phyloP scores from a whole-genome alignment of 768 basidiomycete species.

The Harrya chromipes region DNA sequence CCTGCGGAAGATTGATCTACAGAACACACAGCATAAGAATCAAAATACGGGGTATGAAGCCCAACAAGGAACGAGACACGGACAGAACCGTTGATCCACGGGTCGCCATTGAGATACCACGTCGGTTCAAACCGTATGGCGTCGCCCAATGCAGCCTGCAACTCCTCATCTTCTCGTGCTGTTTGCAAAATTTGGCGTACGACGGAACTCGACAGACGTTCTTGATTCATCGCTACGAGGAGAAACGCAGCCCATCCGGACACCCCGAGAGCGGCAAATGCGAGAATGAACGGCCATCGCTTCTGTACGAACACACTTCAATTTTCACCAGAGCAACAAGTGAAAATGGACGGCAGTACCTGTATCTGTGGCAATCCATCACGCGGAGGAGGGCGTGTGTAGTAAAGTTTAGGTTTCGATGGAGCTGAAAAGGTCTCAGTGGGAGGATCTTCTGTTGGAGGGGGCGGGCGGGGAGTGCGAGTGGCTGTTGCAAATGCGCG shows the following conservation, averaged over 20 bases:
- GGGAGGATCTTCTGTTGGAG: conserved; percentile 28
- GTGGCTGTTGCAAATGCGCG: conserved; percentile 19
- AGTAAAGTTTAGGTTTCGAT: conserved; percentile 44
- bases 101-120: conserved; percentile 70
- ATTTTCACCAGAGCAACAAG: not conserved
- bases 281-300: conserved; percentile 59
- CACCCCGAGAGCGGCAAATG: conserved; percentile 49
- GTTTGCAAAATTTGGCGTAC: conserved; percentile 63
- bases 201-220: conserved; percentile 73
- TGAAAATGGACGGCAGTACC: conserved; percentile 22
- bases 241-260: conserved; percentile 68
- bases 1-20: conserved; percentile 71
- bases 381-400: conserved; percentile 37
- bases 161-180: conserved; percentile 47
- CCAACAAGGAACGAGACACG: conserved; percentile 22
- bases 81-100: conserved; percentile 66
- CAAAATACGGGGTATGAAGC: not conserved
- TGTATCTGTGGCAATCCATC: conserved; percentile 42
- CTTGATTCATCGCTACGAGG: conserved; percentile 69
- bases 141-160: conserved; percentile 58
- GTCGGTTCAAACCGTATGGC: conserved; percentile 39
- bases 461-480: conserved; percentile 26
- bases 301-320: conserved; percentile 17
- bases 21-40: not conserved
- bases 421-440: conserved; percentile 42